These are phyloP conservation scores for Trichoderma koningii DNA, from an alignment of 2,329 filamentous ascomycete genomes.

Conservation along the genomic window DNA sequence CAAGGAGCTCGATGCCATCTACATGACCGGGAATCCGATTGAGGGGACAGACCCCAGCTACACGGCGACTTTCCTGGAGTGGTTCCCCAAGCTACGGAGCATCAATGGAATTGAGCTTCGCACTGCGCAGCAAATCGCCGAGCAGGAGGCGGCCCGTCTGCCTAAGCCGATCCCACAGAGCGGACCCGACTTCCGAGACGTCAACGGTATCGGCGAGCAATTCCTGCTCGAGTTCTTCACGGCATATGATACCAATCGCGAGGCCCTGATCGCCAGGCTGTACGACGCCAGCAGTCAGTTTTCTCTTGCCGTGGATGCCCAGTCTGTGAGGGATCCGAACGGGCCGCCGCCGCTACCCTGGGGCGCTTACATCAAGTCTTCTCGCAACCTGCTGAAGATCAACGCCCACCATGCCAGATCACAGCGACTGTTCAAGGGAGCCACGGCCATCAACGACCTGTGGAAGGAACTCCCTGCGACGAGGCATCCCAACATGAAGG, in stretches of 20 bases:
- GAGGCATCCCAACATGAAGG: slow-evolving; percentile 69
- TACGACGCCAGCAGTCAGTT: slow-evolving; percentile 79
- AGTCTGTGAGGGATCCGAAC: slow-evolving; percentile 52
- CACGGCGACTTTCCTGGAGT: slow-evolving; percentile 69
- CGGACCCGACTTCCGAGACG: slow-evolving; percentile 72
- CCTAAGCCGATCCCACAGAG: slow-evolving; percentile 63
- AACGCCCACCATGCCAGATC: slow-evolving; percentile 60
- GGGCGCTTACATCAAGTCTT: slow-evolving; percentile 74
- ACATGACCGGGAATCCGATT: slow-evolving; percentile 76
- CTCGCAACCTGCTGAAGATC: slow-evolving; percentile 75
- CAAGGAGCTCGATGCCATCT: slow-evolving; percentile 74
- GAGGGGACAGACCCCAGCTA: slow-evolving; percentile 61
- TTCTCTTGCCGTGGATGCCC: slow-evolving; percentile 71
- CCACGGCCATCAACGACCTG: slow-evolving; percentile 63
- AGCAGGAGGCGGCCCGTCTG: slow-evolving; percentile 51
- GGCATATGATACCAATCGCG: slow-evolving; percentile 72
- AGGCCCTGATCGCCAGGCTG: slow-evolving; percentile 61
- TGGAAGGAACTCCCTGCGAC: slow-evolving; percentile 74
- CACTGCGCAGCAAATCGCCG: slow-evolving; percentile 68
- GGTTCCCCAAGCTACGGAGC: slow-evolving; percentile 79
- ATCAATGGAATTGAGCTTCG: slow-evolving; percentile 76
- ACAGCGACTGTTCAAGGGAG: slow-evolving; percentile 66
- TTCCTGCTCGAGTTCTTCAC: slow-evolving; percentile 75
- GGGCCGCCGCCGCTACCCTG: slow-evolving; percentile 58
- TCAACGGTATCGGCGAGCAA: slow-evolving; percentile 70